Evolutionary conservation across 2,329 filamentous ascomycete genomes (phyloP), one percentile per base, ranked within the genome.

Genomic region (Eurotiales sp.): DNA sequence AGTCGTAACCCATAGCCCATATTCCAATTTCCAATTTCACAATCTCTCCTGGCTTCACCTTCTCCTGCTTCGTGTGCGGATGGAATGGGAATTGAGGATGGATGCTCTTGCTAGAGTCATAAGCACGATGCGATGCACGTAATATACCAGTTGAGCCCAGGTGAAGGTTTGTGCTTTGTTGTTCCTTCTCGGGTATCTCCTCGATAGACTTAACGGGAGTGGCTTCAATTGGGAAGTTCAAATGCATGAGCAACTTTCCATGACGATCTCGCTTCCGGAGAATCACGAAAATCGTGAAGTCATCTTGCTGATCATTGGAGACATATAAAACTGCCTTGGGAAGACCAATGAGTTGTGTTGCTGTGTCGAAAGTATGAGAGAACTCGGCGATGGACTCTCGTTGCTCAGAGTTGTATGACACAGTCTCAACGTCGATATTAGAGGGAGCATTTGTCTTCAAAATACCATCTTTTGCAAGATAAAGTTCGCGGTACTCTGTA

Each of bases 281-380:
- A 7, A 72, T 67, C 3, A 76, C 62, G 45, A 70, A 77, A 1
- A 77, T 68, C 21, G 64, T 68, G 53, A 78, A 68, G 52, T 78
- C 77, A 45, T 78, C 66, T 12, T 62, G 59, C 11, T 69, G 65
- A 2, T 63, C 58, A 51, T 67, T 72, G 0, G 71, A 74, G 63
- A 78, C 71, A 61, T 74, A 76, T 0, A 80, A 59, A 0, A 72
- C 59, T 0, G 74, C 73, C 56, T 78, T 78, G 7, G 76, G 68
- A 0, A 75, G 59, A 1, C 76, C 77, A n/a, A 76, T 69, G 1
- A 79, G 57, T 3, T 68, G 61, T 0, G 72, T 67, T 2, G 60
- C 58, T 40, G 72, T 58, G 2, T 59, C 17, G 53, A 79, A 78
- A 0, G 61, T 73, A 51, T 70, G 61, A 2, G 57, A 66, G 58